Evolutionary conservation across 2,329 filamentous ascomycete species (phyloP), one percentile per base, ranked within the genome.

Genomic region (Elsinoe perseae): DNA sequence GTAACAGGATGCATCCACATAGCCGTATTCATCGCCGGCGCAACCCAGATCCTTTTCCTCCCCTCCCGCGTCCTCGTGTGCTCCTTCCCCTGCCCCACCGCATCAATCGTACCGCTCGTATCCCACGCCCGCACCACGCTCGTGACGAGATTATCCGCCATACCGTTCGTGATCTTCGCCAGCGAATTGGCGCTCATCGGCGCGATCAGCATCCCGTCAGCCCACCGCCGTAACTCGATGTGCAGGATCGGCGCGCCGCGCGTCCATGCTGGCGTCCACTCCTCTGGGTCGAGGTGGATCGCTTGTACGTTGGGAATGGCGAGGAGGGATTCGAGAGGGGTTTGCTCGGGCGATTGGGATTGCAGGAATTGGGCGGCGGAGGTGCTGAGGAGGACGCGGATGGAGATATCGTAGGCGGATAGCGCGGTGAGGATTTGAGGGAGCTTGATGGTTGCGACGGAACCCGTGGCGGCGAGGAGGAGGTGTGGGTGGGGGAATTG

Each of bases 1-100:
- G 91, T 95, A 44, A 95, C 75, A 1, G 90, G 91, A 67, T 96
- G 89, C 56, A 78, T 76, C 86, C 87, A 95, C 91, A 95, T 95
- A 3, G 85, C 83, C 21, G 83, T 89, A 69, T 96, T 95, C 89
- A 95, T 95, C 27, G 86, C 84, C 1, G 85, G 84, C 2, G 87
- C 87, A 0, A 92, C 86, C 1, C 93, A 65, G 32, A 95, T 89
- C 61, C 77, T 80, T 69, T 85, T 85, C 68, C 77, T 81, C 54
- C 66, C 69, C 4, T 67, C 70, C 40, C 40, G 44, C 56, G 59
- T 60, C 43, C 43, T 46, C 30, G 54, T 44, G 58, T 36, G 50
- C 21, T 46, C 61, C 23, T 67, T 56, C 6, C 63, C 63, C 12
- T 62, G 61, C 40, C 63, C 50, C 34, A 55, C 66, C 46, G 48